These are phyloP conservation scores for Camelina laxa DNA, from an alignment of 345 rosid genomes.

Conservation along the genomic window DNA sequence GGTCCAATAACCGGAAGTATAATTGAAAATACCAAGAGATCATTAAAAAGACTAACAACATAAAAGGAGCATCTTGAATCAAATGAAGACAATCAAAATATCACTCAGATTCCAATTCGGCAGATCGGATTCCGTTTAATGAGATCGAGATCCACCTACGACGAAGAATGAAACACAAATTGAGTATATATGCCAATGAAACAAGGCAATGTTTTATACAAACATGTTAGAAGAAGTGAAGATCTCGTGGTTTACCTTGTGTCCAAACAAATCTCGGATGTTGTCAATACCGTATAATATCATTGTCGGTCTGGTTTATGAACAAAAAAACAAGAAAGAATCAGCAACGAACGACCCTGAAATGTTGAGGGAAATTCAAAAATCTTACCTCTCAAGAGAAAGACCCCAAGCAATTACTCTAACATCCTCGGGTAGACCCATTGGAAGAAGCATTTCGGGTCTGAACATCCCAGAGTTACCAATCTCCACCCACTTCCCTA, in stretches of 20 bases:
- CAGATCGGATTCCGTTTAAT: constrained; percentile 82
- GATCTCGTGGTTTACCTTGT: constrained; percentile 61
- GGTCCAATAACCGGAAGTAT: not conserved
- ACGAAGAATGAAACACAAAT: not conserved
- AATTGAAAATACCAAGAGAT: not conserved
- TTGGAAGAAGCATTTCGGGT: constrained; percentile 92
- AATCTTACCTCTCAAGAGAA: constrained; percentile 85
- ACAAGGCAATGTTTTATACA: not conserved
- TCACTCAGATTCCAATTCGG: constrained; percentile 62
- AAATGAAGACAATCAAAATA: not conserved
- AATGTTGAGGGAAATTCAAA: not conserved
- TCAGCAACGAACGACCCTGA: constrained; percentile 18
- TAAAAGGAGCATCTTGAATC: not conserved
- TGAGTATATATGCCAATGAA: not conserved
- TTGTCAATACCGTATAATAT: constrained; percentile 76
- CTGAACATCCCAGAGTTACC: constrained; percentile 98
- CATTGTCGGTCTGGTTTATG: constrained; percentile 84
- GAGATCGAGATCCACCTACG: constrained; percentile 85
- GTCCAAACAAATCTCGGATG: constrained; percentile 94
- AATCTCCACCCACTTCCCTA: constrained; percentile 90
- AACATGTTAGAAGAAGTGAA: not conserved
- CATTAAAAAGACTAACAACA: not conserved
- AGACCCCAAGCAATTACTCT: constrained; percentile 96
- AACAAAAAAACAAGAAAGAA: not conserved
- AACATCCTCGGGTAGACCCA: constrained; percentile 96